A percentile compares a stretch with the other conserved stretches of the same genome.
Conservation (phyloP, 176 grass and related monocot species). For the Canna indica region DNA sequence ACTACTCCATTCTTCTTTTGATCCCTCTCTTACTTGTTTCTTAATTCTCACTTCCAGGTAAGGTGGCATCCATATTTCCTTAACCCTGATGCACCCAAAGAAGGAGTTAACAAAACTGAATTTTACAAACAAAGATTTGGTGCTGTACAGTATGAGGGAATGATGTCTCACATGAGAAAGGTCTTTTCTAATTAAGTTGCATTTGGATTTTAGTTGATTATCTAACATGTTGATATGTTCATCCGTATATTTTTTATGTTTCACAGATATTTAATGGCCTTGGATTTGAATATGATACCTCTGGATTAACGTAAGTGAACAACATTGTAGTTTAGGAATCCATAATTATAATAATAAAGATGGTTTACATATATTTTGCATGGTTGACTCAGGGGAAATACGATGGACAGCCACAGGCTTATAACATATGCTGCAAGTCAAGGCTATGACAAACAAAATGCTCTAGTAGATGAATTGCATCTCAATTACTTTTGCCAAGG, state of each 20-base stretch:
- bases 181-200: constrained; percentile 18
- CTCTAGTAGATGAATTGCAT: constrained; percentile 74
- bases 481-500: constrained; percentile 65
- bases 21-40: neutral
- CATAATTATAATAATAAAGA: constrained; percentile 11
- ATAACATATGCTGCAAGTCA: constrained; percentile 62
- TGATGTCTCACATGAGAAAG: constrained; percentile 58
- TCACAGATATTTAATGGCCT: constrained; percentile 67
- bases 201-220: neutral
- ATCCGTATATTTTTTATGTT: constrained; percentile 7
- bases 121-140: constrained; percentile 57
- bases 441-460: constrained; percentile 86
- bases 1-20: constrained; percentile 1
- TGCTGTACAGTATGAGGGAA: constrained; percentile 50
- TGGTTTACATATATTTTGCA: constrained; percentile 16
- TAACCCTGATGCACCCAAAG: constrained; percentile 67
- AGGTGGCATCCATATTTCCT: constrained; percentile 89
- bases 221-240: neutral
- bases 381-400: constrained; percentile 58
- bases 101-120: constrained; percentile 76
- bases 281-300: constrained; percentile 73
- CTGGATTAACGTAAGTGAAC: constrained; percentile 68
- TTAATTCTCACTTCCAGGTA: constrained; percentile 38
- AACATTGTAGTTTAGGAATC: constrained; percentile 3
- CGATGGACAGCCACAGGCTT: constrained; percentile 84